These are phyloP conservation scores for Inga oerstediana DNA, from an alignment of 306 rosid species.

Conservation along the genomic window DNA sequence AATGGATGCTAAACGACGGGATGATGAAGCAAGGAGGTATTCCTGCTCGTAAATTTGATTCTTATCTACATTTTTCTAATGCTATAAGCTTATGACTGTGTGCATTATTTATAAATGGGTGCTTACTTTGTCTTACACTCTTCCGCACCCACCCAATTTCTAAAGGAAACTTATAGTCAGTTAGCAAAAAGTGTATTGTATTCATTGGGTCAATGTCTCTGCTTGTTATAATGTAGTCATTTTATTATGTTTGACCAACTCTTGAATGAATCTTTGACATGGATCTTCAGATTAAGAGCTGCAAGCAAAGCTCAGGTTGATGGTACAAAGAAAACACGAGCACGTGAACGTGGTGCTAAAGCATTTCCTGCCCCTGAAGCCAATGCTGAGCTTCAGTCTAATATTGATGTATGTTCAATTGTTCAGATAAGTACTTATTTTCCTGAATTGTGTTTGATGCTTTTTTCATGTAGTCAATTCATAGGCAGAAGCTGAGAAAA, in stretches of 20 bases:
- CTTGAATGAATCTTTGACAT: slow-evolving; percentile 16
- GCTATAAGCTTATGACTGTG: slow-evolving; percentile 24
- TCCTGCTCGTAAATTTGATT: slow-evolving; percentile 24
- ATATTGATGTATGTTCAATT: slow-evolving; percentile 73
- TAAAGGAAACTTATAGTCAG: neutral
- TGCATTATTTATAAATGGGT: neutral
- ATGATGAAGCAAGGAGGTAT: slow-evolving; percentile 84
- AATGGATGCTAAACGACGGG: slow-evolving; percentile 89
- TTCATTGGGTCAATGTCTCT: slow-evolving; percentile 15
- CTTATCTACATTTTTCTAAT: slow-evolving; percentile 3
- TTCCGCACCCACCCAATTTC: slow-evolving; percentile 9
- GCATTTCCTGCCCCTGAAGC: slow-evolving; percentile 79
- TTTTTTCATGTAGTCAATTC: slow-evolving; percentile 11
- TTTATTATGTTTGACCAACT: slow-evolving; percentile 22
- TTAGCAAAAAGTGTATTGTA: slow-evolving; percentile 13
- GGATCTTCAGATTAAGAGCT: slow-evolving; percentile 69
- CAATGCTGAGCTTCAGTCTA: slow-evolving; percentile 89
- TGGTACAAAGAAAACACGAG: slow-evolving; percentile 68
- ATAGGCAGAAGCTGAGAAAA: slow-evolving; percentile 11
- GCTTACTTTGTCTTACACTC: neutral
- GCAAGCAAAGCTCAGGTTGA: slow-evolving; percentile 71
- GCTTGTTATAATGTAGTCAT: slow-evolving; percentile 26
- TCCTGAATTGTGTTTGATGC: neutral
- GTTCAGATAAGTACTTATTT: slow-evolving; percentile 39
- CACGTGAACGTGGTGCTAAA: slow-evolving; percentile 79